phyloP scores from a whole-genome alignment of 2,329 filamentous ascomycete species.

The Trichoderma oligosporum region DNA sequence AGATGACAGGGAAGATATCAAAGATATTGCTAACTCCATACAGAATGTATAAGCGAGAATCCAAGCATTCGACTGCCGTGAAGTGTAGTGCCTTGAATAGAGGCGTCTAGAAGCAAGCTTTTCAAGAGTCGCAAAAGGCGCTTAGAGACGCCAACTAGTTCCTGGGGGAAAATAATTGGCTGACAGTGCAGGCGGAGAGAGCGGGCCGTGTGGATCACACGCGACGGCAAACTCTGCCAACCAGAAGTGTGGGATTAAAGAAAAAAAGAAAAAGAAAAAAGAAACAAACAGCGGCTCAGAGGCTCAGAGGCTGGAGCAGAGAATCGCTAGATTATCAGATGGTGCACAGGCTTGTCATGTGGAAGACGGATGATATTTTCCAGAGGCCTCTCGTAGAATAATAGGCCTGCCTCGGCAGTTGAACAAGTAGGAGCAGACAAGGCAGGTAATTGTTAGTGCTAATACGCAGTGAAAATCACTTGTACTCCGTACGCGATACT shows the following conservation, averaged over 20 bases:
- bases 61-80: neutral
- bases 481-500: neutral
- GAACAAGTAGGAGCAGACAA: no score
- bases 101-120: conserved; percentile 9
- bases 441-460: conserved; percentile 3
- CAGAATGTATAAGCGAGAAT: no score
- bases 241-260: no score
- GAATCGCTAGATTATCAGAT: no score
- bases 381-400: conserved; percentile 1
- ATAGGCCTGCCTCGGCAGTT: neutral
- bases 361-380: neutral
- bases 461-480: no score
- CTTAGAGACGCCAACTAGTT: neutral
- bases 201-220: conserved; percentile 4
- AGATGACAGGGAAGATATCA: neutral
- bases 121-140: neutral
- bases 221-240: neutral
- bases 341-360: neutral
- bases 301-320: no score
- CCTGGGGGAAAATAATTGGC: conserved; percentile 12
- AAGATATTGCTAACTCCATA: neutral
- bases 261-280: no score
- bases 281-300: no score
- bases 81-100: neutral
- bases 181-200: neutral